phyloP scores from a whole-genome alignment of 352 stramenopile genomes.

The Elongisporangium prolatum region DNA sequence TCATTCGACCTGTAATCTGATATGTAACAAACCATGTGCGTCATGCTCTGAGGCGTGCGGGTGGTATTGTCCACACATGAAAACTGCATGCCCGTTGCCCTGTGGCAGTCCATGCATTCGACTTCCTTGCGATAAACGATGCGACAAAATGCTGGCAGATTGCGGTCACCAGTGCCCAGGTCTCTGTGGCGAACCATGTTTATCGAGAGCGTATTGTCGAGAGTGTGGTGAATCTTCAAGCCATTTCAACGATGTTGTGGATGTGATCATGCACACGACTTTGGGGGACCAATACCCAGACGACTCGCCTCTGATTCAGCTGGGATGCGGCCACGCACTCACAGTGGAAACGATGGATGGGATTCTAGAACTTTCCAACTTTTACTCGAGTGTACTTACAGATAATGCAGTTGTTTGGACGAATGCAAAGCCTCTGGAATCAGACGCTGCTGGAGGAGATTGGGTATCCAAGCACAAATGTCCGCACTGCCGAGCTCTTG shows the following conservation, averaged over 20 bases:
- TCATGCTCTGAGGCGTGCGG: slow-evolving; percentile 70
- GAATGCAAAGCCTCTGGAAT: neutral
- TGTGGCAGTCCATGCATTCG: slow-evolving; percentile 48
- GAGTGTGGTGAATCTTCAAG: neutral
- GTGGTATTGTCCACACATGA: slow-evolving; percentile 65
- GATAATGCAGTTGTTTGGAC: neutral
- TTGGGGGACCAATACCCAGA: neutral
- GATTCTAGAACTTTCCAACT: neutral
- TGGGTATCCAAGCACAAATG: neutral
- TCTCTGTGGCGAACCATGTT: slow-evolving; percentile 75
- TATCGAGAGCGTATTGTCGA: slow-evolving; percentile 34
- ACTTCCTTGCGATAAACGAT: slow-evolving; percentile 42
- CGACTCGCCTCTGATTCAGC: neutral
- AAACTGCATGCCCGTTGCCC: slow-evolving; percentile 43
- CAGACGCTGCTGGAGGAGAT: neutral
- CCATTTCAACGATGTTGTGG: neutral
- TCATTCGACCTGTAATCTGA: slow-evolving; percentile 56
- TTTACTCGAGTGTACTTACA: neutral
- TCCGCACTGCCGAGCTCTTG: neutral
- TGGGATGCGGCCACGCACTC: neutral
- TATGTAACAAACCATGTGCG: slow-evolving; percentile 40
- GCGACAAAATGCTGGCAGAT: slow-evolving; percentile 23
- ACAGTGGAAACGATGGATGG: neutral
- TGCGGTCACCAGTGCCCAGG: slow-evolving; percentile 77
- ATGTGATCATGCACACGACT: neutral